Base-by-base conservation (phyloP, 2,329 filamentous ascomycete species). In the Penicillium sp. region DNA sequence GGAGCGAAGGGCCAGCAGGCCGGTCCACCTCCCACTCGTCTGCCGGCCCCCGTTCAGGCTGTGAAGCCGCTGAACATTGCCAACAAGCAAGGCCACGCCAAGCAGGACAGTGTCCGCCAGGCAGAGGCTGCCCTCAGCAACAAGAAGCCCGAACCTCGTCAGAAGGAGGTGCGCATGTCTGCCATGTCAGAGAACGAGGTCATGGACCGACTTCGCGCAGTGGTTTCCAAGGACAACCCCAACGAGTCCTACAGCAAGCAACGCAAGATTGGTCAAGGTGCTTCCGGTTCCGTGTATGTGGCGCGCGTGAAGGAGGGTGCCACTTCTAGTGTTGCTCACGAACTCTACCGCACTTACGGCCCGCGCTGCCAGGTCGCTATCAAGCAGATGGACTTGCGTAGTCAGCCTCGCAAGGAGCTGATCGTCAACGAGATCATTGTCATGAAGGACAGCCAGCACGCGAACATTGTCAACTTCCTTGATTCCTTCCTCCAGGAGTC, bases 401-500 rank as follows among this genome's bases (percentile, higher is more conserved):
- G 96, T 70, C 94, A 99, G 75, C 94, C 94, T 45, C 84, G 94
- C 55, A 99, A 99, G 81, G 94, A 99, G 76, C 79, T 99, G 68
- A 99, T 99, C 69, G 94, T 99, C 49, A 99, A 99, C 74, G 94
- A 99, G 71, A 99, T 99, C 69, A 95, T 99, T 79, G 94, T 99
- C 56, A 99, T 99, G 94, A 97, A 97, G 79, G 94, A 99, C 77
- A 96, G 91, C 80, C 90, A 92, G 72, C 94, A 99, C 74, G 88
- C 89, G 57, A 99, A 99, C 75, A 99, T 99, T 79, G 94, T 99
- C 75, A 99, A 99, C 77, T 99, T 96, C 78, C 79, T 99, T 32
- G 94, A 99, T 66, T 92, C 93, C 3, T 99, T 97, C 81, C 78
- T 99, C 69, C 90, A 94, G 68, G 96, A 97, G 73, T 93, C 94